Conservation (phyloP, 352 stramenopile species). For the Pythium aquatile region DNA sequence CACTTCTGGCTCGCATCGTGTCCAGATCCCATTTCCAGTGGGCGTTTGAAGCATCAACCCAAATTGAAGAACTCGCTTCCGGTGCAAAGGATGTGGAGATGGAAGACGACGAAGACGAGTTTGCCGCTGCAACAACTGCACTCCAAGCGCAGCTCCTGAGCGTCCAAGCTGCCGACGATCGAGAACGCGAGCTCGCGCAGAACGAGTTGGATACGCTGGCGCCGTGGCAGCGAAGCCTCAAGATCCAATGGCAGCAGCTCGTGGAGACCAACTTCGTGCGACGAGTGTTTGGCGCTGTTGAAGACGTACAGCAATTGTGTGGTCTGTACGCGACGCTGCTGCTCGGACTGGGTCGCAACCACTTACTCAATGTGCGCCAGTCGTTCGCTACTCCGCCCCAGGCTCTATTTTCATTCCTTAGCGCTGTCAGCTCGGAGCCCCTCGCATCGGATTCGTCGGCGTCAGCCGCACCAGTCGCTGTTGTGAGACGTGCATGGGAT, state of each 20-base stretch:
- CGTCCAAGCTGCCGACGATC: neutral
- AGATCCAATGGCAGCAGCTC: conserved; percentile 45
- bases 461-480: neutral
- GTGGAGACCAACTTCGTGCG: conserved; percentile 42
- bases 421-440: conserved; percentile 43
- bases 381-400: conserved; percentile 44
- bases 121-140: neutral
- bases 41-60: conserved; percentile 13
- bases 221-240: conserved; percentile 24
- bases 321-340: conserved; percentile 41
- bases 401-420: conserved; percentile 51
- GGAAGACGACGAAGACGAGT: conserved; percentile 22
- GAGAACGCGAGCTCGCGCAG: neutral
- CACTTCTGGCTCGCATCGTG: conserved; percentile 9
- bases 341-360: conserved; percentile 36
- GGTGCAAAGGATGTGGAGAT: conserved; percentile 20
- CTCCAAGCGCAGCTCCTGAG: neutral
- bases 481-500: conserved; percentile 42
- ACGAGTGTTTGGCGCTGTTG: conserved; percentile 29
- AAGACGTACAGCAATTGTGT: conserved; percentile 33
- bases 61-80: neutral
- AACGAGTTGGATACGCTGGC: conserved; percentile 12
- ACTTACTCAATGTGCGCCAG: conserved; percentile 46
- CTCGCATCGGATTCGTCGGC: neutral
- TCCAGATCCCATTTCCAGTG: conserved; percentile 23